Base-by-base conservation (phyloP, 805 yeast genomes). In the Saturnispora dispora region DNA sequence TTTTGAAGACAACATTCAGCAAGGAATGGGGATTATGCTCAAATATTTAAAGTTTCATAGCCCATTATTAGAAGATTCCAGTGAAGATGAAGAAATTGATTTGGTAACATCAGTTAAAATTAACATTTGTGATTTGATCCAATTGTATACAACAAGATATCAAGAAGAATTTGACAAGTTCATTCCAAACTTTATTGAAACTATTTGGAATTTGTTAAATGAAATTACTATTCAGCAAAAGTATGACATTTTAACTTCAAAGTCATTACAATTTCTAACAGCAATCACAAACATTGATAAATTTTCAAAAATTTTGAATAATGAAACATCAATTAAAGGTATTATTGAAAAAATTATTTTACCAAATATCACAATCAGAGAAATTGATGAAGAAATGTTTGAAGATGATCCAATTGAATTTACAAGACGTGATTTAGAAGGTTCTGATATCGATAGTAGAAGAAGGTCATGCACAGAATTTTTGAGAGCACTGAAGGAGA, bases 341-440 rank as follows among this genome's bases (percentile, higher is more conserved):
- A 78, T 93, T 46, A 79, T 90, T 4, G 87, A 85, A 60, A 83
- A 85, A 58, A 85, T 93, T 56, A 81, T 93, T 48, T 73, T 93
- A 55, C 99, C 99, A 37, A 93, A 93, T 65, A 81, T 90, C 59
- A 77, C 82, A 10, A 75, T 93, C 53, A 81, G 98, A 61, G 91
- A 85, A 52, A 75, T 85, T 2, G 99, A 93, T 63, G 88, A 88
- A 61, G 99, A 95, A 66, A 67, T 83, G 55, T 91, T 93, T 66
- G 99, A 93, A 67, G 99, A 93, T 68, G 99, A 93, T 63, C 99
- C 99, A 36, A 84, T 93, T 50, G 95, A 88, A 60, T 93, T 76
- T 63, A 90, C 90, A 20, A 78, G 98, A 61, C 77, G 96, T 55
- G 99, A 93, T 66, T 73, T 95, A 45, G 99, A 95, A 68, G 98